phyloP scores from a whole-genome alignment of 1,284 basidiomycete species.

The Leccinum angustisporum region DNA sequence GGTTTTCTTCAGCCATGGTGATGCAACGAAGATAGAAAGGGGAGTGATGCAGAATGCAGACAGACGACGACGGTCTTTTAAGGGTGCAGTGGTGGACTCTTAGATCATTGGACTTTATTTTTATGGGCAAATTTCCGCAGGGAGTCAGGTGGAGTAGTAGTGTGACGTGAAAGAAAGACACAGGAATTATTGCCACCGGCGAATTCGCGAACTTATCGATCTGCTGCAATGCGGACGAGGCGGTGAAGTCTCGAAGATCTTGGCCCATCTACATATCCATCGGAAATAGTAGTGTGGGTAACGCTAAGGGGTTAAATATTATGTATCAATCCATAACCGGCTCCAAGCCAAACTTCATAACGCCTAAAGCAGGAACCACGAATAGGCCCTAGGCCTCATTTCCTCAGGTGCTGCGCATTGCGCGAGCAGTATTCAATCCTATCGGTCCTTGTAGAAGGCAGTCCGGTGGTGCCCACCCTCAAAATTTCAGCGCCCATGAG shows the following conservation, averaged over 20 bases:
- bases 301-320: not conserved
- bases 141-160: not conserved
- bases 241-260: not conserved
- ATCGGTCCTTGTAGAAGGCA: not conserved
- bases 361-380: not conserved
- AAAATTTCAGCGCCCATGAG: not conserved
- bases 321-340: not conserved
- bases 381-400: not conserved
- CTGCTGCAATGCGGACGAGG: not conserved
- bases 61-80: constrained; percentile 18
- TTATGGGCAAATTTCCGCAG: not conserved
- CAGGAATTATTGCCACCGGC: not conserved
- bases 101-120: not conserved
- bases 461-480: not conserved
- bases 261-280: not conserved
- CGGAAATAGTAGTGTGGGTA: not conserved
- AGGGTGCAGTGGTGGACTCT: constrained; percentile 3
- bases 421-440: not conserved
- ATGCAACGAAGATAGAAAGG: not conserved
- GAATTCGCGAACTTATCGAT: not conserved
- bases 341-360: not conserved
- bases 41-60: constrained; percentile 8
- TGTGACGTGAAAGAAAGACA: not conserved
- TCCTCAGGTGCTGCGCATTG: not conserved
- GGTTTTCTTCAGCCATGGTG: constrained; percentile 16